A percentile compares a stretch with the other conserved stretches of the same genome.
Conservation (phyloP, 2,329 filamentous ascomycete genomes). For the Trichoderma lentiforme region DNA sequence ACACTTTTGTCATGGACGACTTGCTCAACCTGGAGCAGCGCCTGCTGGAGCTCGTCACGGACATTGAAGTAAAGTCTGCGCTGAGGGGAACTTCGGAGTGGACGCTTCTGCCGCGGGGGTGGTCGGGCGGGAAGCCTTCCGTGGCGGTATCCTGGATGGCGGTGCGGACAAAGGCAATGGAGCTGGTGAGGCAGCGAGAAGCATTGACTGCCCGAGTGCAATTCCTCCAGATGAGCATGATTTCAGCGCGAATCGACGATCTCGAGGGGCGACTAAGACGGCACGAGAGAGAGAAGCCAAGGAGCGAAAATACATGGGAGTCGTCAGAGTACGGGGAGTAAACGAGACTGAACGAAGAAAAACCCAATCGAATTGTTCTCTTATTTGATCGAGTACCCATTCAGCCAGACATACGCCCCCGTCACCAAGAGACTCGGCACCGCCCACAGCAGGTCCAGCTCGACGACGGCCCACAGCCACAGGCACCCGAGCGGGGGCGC, state of each 20-base stretch:
- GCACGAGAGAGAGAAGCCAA: conserved; percentile 32
- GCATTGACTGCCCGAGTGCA: conserved; percentile 43
- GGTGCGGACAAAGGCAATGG: conserved; percentile 42
- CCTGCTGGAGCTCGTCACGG: conserved; percentile 43
- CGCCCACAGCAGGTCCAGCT: conserved; percentile 70
- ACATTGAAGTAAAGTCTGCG: conserved; percentile 36
- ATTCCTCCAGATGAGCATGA: conserved; percentile 44
- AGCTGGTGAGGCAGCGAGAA: conserved; percentile 45
- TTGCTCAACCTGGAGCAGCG: conserved; percentile 39
- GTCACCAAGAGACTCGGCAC: conserved; percentile 50
- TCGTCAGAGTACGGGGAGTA: not conserved
- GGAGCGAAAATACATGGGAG: conserved; percentile 8
- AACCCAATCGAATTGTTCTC: no score
- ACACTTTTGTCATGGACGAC: conserved; percentile 46
- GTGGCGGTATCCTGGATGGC: conserved; percentile 46
- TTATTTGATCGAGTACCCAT: conserved; percentile 46
- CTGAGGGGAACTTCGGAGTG: conserved; percentile 25
- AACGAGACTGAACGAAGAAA: no score
- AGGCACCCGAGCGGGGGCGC: conserved; percentile 84
- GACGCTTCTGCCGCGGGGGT: conserved; percentile 37
- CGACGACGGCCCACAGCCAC: conserved; percentile 91
- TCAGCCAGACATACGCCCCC: conserved; percentile 44
- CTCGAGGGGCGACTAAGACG: conserved; percentile 33
- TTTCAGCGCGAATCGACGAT: conserved; percentile 9
- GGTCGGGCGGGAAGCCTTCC: conserved; percentile 35